Base-by-base conservation (phyloP, 2,329 filamentous ascomycete species). In the Penicillium sclerotiorum region DNA sequence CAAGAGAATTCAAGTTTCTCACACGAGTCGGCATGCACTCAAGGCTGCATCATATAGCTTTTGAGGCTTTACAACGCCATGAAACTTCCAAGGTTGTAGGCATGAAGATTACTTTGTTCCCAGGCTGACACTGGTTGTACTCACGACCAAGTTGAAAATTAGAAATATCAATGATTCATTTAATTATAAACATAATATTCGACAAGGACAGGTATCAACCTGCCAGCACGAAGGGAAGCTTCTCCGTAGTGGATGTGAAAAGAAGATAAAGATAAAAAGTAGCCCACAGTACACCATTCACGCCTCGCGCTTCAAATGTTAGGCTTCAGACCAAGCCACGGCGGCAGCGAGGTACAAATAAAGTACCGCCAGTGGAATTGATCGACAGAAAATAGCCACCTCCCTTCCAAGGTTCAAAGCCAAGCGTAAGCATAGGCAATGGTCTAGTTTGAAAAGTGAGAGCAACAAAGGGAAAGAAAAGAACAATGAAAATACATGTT, bases 101-200 rank as follows among this genome's bases (percentile, higher is more conserved):
- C n/a, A n/a, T n/a, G n/a, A n/a, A n/a, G n/a, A n/a, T n/a, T n/a
- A n/a, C n/a, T n/a, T n/a, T n/a, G n/a, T n/a, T n/a, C n/a, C n/a
- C n/a, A n/a, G n/a, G n/a, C n/a, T n/a, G n/a, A n/a, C n/a, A n/a
- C n/a, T n/a, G n/a, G n/a, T n/a, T n/a, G n/a, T n/a, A n/a, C n/a
- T n/a, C n/a, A n/a, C n/a, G n/a, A n/a, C n/a, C n/a, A n/a, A n/a
- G n/a, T n/a, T n/a, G 6, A 28, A 49, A 53, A 53, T 53, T 41
- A 47, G 50, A 47, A 55, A 23, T 41, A 43, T 45, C 40, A 50
- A 55, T 21, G 25, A 36, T 27, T 53, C 48, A 53, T 55, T 38
- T 54, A 50, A 56, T 58, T 59, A 58, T 58, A 51, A 59, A 56
- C 45, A 52, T 40, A 47, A 20, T 53, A 50, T 45, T 32, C 28